phyloP scores from a whole-genome alignment of 2,329 filamentous ascomycete genomes.

The Lasiodiplodia sp. region DNA sequence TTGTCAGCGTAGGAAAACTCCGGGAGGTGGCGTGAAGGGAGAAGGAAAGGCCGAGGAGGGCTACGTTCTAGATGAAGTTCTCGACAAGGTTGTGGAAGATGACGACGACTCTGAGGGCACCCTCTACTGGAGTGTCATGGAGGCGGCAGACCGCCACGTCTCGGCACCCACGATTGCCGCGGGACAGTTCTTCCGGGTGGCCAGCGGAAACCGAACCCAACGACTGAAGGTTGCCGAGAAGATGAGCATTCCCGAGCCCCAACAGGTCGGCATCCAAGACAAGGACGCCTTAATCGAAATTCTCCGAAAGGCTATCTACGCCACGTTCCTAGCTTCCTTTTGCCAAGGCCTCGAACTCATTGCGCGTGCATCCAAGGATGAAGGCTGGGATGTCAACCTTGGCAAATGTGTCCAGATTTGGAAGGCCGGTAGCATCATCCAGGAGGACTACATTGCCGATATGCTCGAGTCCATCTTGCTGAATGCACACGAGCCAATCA shows the following conservation, averaged over 20 bases:
- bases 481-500: conserved; percentile 36
- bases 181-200: conserved; percentile 62
- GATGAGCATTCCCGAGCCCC: conserved; percentile 36
- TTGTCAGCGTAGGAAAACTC: conserved; percentile 51
- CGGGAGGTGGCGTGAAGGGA: conserved; percentile 39
- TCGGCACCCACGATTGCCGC: conserved; percentile 61
- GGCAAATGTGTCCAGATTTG: conserved; percentile 57
- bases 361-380: conserved; percentile 56
- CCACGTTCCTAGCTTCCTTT: conserved; percentile 61
- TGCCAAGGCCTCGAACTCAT: conserved; percentile 66
- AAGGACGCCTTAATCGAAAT: conserved; percentile 53
- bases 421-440: conserved; percentile 68
- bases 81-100: conserved; percentile 68
- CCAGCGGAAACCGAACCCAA: conserved; percentile 60
- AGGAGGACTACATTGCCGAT: conserved; percentile 62
- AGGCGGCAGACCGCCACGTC: conserved; percentile 61
- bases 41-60: conserved; percentile 38
- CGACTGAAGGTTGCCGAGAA: conserved; percentile 54
- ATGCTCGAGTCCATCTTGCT: conserved; percentile 52
- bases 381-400: conserved; percentile 58
- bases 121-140: conserved; percentile 61
- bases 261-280: conserved; percentile 39
- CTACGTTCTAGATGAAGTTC: conserved; percentile 61
- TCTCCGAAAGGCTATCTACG: conserved; percentile 60
- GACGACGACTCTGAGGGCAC: conserved; percentile 65